Percentiles rank a stretch among this genome's conserved stretches.
Conservation (phyloP, 2,329 filamentous ascomycete genomes). For the Chaetomiaceae sp. region DNA sequence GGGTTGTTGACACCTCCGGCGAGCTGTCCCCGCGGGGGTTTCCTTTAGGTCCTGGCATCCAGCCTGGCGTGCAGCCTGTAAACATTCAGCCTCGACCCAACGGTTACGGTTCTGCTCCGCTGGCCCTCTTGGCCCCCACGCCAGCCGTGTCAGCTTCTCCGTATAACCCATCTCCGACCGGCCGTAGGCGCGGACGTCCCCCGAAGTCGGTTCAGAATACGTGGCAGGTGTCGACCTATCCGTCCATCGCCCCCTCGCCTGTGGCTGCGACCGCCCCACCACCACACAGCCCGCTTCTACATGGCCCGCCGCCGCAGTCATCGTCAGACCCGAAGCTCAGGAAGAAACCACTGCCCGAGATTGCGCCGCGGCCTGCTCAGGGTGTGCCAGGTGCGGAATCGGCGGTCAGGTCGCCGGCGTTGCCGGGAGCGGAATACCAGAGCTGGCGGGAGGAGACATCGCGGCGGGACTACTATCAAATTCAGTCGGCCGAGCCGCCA, state of each 20-base stretch:
- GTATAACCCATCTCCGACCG: slow-evolving; percentile 19
- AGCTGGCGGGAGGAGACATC: slow-evolving; percentile 13
- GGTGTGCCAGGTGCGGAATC: slow-evolving; percentile 4
- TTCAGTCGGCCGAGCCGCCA: not conserved
- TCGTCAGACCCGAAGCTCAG: slow-evolving; percentile 8
- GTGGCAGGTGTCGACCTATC: slow-evolving; percentile 17
- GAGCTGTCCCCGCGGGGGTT: slow-evolving; percentile 17
- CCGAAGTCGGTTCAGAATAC: slow-evolving; percentile 27
- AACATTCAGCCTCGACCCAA: slow-evolving; percentile 31
- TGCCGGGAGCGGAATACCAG: slow-evolving; percentile 11
- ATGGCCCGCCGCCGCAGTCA: slow-evolving; percentile 5
- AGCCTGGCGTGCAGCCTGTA: slow-evolving; percentile 15
- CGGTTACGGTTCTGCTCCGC: slow-evolving; percentile 17
- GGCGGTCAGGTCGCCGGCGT: slow-evolving; percentile 7
- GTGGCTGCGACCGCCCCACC: slow-evolving; percentile 6
- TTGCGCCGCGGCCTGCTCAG: slow-evolving; percentile 14
- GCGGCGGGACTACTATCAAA: slow-evolving; percentile 10
- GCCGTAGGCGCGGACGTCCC: slow-evolving; percentile 30
- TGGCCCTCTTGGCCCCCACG: not conserved
- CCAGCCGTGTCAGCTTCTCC: slow-evolving; percentile 12
- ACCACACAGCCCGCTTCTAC: slow-evolving; percentile 15
- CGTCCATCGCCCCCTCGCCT: slow-evolving; percentile 17
- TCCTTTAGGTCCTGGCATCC: slow-evolving; percentile 12
- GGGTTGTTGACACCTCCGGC: slow-evolving; percentile 24
- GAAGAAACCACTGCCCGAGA: slow-evolving; percentile 14